A percentile compares a stretch with the other conserved stretches of the same genome.
Conservation (phyloP, 305 asterid genomes). For the Fraxinus albicans region DNA sequence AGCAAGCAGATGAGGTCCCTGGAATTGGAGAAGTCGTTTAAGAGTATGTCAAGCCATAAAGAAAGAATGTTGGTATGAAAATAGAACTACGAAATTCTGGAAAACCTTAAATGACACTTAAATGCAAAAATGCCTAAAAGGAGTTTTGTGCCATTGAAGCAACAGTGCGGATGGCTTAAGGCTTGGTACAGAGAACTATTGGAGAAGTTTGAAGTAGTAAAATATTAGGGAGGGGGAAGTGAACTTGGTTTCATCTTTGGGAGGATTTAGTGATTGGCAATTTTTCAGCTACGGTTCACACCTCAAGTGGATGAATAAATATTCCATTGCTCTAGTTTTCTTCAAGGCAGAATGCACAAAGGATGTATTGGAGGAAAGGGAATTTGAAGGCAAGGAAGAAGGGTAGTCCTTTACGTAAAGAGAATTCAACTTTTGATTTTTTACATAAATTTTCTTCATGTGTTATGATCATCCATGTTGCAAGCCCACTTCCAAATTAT, state of each 20-base stretch:
- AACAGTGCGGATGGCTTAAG: not conserved
- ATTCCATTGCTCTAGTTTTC: not conserved
- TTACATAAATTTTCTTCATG: not conserved
- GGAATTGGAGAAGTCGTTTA: conserved; percentile 25
- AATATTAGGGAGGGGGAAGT: not conserved
- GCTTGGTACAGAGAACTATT: not conserved
- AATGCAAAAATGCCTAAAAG: not conserved
- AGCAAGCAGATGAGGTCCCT: conserved; percentile 98
- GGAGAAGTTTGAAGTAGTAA: not conserved
- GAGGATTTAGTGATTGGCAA: not conserved
- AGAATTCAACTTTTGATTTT: not conserved
- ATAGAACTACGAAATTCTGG: not conserved
- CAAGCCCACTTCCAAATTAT: conserved; percentile 7
- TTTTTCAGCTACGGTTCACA: not conserved
- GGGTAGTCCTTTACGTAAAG: not conserved
- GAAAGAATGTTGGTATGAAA: conserved; percentile 20
- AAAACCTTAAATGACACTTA: conserved; percentile 6
- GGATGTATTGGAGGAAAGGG: not conserved
- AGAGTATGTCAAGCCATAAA: conserved; percentile 14
- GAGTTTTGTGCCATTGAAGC: conserved; percentile 5
- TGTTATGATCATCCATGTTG: conserved; percentile 3
- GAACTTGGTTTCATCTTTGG: not conserved
- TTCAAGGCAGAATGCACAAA: not conserved
- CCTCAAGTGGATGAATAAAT: not conserved
- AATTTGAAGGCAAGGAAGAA: not conserved